Conservation (phyloP, 257 asterid genomes). For the Penstemon newberryi region DNA sequence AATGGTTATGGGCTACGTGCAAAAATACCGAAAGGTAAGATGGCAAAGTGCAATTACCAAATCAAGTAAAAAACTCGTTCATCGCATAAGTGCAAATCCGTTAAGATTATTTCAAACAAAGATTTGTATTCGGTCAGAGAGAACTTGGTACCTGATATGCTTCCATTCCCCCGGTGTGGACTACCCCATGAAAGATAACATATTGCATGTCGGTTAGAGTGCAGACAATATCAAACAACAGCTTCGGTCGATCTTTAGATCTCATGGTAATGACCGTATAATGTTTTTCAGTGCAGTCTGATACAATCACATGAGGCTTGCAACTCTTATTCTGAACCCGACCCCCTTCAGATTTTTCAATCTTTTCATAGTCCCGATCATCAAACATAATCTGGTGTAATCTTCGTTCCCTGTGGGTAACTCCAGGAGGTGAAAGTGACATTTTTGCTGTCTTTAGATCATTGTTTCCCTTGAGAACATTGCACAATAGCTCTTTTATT, state of each 20-base stretch:
- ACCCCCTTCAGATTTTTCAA: conserved; percentile 33
- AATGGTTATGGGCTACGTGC: too few species aligned
- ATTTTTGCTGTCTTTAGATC: conserved; percentile 59
- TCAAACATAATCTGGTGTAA: conserved; percentile 87
- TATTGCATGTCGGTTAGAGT: conserved; percentile 87
- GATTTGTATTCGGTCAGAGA: not conserved
- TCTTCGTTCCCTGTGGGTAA: conserved; percentile 73
- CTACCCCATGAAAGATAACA: conserved; percentile 79
- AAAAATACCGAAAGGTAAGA: too few species aligned
- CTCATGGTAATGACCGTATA: conserved; percentile 74
- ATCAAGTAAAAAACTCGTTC: conserved; percentile 1
- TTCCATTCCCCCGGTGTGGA: conserved; percentile 64
- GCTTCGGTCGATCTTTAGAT: conserved; percentile 77
- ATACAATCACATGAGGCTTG: conserved; percentile 55
- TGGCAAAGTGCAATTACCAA: too few species aligned
- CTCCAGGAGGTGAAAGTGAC: conserved; percentile 69
- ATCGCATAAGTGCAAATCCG: not conserved
- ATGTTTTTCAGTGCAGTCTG: conserved; percentile 62
- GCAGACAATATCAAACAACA: conserved; percentile 75
- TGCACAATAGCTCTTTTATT: conserved; percentile 54
- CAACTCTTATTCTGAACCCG: conserved; percentile 40
- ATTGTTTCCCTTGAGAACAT: conserved; percentile 57
- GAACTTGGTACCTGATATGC: conserved; percentile 64
- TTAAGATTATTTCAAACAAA: not conserved
- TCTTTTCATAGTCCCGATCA: conserved; percentile 68